Percentiles rank a stretch among this genome's conserved stretches.
phyloP scores from a whole-genome alignment of 257 asterid genomes.

The Linderniella brevidens region DNA sequence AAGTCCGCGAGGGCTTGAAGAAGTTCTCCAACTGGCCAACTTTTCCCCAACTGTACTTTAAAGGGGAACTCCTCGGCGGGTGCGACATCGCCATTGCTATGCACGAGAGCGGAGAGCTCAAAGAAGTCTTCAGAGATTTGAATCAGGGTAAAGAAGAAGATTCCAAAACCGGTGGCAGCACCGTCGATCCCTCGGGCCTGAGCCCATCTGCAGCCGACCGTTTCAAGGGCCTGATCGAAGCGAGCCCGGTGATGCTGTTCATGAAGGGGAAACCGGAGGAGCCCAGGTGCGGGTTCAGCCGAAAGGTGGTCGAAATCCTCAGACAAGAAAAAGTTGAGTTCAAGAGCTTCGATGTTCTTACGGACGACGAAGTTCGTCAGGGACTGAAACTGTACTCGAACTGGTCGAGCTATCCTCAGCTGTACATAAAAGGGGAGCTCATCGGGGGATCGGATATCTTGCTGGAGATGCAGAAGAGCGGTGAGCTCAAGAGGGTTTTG shows the following conservation, averaged over 20 bases:
- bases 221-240: conserved; percentile 31
- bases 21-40: conserved; percentile 94
- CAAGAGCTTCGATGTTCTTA: conserved; percentile 68
- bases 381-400: conserved; percentile 89
- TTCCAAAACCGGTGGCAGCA: conserved; percentile 35
- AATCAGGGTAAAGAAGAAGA: conserved; percentile 12
- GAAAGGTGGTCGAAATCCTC: conserved; percentile 79
- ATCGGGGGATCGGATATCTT: conserved; percentile 97
- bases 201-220: conserved; percentile 40
- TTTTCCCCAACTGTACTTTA: conserved; percentile 83
- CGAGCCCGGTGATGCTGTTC: conserved; percentile 59
- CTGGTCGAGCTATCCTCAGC: conserved; percentile 97
- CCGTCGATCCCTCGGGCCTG: conserved; percentile 43
- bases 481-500: conserved; percentile 63
- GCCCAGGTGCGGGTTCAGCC: conserved; percentile 88
- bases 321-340: conserved; percentile 55
- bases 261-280: conserved; percentile 86
- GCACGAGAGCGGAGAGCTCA: conserved; percentile 84
- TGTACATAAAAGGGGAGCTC: conserved; percentile 73
- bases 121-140: conserved; percentile 44
- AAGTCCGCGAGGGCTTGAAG: conserved; percentile 87
- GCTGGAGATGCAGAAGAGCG: conserved; percentile 97
- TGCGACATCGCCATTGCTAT: conserved; percentile 68
- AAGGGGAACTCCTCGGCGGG: conserved; percentile 97
- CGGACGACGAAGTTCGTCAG: conserved; percentile 82